phyloP scores from a whole-genome alignment of 1,284 basidiomycete genomes.

The Vanrija sp. region DNA sequence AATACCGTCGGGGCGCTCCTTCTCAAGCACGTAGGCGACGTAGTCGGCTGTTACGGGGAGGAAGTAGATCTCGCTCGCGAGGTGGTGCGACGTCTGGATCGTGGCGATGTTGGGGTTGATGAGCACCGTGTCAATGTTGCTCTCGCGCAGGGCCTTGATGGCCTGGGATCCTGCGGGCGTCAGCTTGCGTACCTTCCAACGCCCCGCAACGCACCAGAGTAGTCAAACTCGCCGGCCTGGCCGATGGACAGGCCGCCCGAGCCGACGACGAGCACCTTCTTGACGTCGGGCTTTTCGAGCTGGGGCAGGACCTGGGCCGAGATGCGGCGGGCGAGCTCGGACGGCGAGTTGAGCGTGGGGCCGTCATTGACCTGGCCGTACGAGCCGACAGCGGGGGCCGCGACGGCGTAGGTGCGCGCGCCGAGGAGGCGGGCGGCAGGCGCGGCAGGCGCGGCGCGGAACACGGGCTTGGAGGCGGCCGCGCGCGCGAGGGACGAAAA shows the following conservation, averaged over 20 bases:
- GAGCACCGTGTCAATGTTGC: slow-evolving; percentile 89
- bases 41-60: slow-evolving; percentile 95
- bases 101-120: slow-evolving; percentile 98
- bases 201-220: slow-evolving; percentile 63
- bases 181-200: neutral
- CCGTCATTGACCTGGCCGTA: slow-evolving; percentile 65
- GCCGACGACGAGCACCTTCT: slow-evolving; percentile 94
- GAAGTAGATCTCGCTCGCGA: slow-evolving; percentile 97
- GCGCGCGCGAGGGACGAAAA: slow-evolving; percentile 16
- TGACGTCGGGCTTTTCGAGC: slow-evolving; percentile 76
- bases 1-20: slow-evolving; percentile 96
- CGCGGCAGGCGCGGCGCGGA: neutral
- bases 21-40: slow-evolving; percentile 97
- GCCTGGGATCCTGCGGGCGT: slow-evolving; percentile 69
- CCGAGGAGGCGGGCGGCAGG: neutral
- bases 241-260: slow-evolving; percentile 95
- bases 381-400: slow-evolving; percentile 71
- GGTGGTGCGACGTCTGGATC: slow-evolving; percentile 93
- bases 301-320: slow-evolving; percentile 82
- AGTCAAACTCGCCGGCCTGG: slow-evolving; percentile 99
- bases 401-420: slow-evolving; percentile 55
- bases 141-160: slow-evolving; percentile 94
- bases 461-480: slow-evolving; percentile 4
- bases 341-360: slow-evolving; percentile 83
- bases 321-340: slow-evolving; percentile 83